phyloP scores from a whole-genome alignment of 352 stramenopile genomes.

The Phytopythium chamaehyphon region DNA sequence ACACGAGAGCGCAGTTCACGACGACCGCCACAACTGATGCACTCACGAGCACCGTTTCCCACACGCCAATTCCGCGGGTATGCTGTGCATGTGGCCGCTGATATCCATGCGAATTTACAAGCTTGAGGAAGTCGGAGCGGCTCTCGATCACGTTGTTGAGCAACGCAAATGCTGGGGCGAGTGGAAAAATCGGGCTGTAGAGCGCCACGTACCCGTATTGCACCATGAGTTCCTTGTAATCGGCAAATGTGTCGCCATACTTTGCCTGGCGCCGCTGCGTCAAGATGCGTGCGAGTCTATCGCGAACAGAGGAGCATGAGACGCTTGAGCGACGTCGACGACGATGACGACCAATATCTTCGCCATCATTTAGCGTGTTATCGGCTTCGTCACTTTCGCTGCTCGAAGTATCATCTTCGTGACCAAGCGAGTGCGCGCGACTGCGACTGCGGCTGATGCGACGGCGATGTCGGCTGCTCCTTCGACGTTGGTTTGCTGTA shows the following conservation, averaged over 20 bases:
- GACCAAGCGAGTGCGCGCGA: conserved; percentile 1
- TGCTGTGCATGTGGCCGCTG: conserved; percentile 86
- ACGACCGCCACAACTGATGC: conserved; percentile 91
- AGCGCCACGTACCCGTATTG: conserved; percentile 92
- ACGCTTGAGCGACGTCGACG: conserved; percentile 10
- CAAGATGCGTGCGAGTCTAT: conserved; percentile 44
- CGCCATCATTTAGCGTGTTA: conserved; percentile 10
- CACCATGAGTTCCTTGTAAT: conserved; percentile 85
- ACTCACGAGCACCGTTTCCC: conserved; percentile 91
- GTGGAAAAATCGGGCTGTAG: conserved; percentile 89
- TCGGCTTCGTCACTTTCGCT: conserved; percentile 13
- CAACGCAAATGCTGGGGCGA: conserved; percentile 88
- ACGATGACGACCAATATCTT: neutral
- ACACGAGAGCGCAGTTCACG: conserved; percentile 93
- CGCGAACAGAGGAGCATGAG: conserved; percentile 19
- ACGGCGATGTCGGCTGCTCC: conserved; percentile 4
- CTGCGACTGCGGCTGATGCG: conserved; percentile 2
- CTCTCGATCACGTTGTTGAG: conserved; percentile 92
- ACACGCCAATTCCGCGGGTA: conserved; percentile 89
- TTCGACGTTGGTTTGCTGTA: conserved; percentile 33
- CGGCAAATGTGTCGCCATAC: conserved; percentile 61
- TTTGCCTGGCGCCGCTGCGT: conserved; percentile 57
- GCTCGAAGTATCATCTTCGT: conserved; percentile 8
- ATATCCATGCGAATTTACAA: conserved; percentile 83
- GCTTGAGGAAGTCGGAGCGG: conserved; percentile 90